Percentiles rank a stretch among this genome's conserved stretches.
phyloP scores from a whole-genome alignment of 495 filamentous ascomycete species.

The Lophium mytilinum region DNA sequence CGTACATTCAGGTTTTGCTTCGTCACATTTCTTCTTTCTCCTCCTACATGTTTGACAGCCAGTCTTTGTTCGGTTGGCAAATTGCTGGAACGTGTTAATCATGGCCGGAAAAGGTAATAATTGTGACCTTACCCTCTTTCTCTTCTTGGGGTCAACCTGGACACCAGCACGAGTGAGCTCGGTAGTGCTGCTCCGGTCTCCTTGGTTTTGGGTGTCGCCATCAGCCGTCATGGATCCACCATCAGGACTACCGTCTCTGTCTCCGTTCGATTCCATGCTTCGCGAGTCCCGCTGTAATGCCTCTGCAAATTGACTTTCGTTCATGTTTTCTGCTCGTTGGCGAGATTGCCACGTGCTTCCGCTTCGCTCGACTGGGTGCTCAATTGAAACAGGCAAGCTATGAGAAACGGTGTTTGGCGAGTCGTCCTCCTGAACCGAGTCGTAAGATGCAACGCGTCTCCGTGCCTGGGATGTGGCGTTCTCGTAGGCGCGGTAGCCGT shows the following conservation, averaged over 20 bases:
- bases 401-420: slow-evolving; percentile 6
- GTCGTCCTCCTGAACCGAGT: background rate
- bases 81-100: slow-evolving; percentile 50
- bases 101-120: background rate
- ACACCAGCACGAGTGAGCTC: slow-evolving; percentile 23
- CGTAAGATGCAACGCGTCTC: slow-evolving; percentile 13
- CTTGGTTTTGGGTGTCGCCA: slow-evolving; percentile 1
- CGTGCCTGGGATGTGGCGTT: background rate
- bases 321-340: background rate
- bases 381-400: slow-evolving; percentile 1
- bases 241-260: background rate
- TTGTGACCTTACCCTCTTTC: slow-evolving; percentile 19
- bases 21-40: slow-evolving; percentile 98
- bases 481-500: slow-evolving; percentile 4
- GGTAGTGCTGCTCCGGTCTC: slow-evolving; percentile 12
- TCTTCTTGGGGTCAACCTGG: slow-evolving; percentile 27
- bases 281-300: slow-evolving; percentile 10
- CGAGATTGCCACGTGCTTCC: slow-evolving; percentile 13
- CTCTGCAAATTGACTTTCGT: slow-evolving; percentile 3
- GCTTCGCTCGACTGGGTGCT: slow-evolving; percentile 4
- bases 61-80: slow-evolving; percentile 95
- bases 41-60: slow-evolving; percentile 92
- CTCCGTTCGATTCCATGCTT: slow-evolving; percentile 4
- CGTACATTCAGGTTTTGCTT: slow-evolving; percentile 85
- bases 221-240: background rate